Evolutionary conservation across 2,329 filamentous ascomycete species (phyloP).

Genomic region (Fusarium sp.): DNA sequence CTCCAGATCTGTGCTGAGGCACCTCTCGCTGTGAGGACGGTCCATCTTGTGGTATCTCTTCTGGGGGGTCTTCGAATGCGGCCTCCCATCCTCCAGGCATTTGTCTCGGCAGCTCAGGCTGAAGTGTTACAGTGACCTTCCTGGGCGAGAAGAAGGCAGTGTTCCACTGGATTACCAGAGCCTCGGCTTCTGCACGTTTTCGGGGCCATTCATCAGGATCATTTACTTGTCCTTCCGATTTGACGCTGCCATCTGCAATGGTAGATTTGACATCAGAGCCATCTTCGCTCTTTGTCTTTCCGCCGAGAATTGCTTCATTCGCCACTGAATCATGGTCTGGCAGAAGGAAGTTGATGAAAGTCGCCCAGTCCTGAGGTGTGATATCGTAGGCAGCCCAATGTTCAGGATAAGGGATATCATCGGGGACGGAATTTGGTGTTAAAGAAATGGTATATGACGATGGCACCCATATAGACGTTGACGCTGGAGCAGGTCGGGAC

Average conservation of each 20-base stretch:
- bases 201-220: constrained; percentile 41
- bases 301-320: constrained; percentile 61
- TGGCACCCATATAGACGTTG: constrained; percentile 39
- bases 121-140: constrained; percentile 56
- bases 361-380: constrained; percentile 66
- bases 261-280: constrained; percentile 43
- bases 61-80: constrained; percentile 34
- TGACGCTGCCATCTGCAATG: constrained; percentile 12
- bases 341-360: constrained; percentile 67
- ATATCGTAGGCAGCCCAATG: constrained; percentile 58
- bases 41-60: constrained; percentile 11
- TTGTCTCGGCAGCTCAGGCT: constrained; percentile 34
- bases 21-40: constrained; percentile 26
- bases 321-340: constrained; percentile 58
- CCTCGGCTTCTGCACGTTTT: constrained; percentile 49
- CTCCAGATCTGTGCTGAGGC: constrained; percentile 16
- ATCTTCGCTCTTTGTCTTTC: constrained; percentile 60
- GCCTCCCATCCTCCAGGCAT: constrained; percentile 45
- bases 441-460: constrained; percentile 53
- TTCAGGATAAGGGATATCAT: constrained; percentile 57
- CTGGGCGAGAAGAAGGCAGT: constrained; percentile 65
- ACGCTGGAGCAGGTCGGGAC: constrained; percentile 52
- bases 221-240: not conserved
- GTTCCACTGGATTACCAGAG: constrained; percentile 66
- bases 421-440: constrained; percentile 50